Evolutionary conservation across 495 filamentous ascomycete species (phyloP), one percentile per base, ranked within the genome.

Genomic region (Physcia stellaris): DNA sequence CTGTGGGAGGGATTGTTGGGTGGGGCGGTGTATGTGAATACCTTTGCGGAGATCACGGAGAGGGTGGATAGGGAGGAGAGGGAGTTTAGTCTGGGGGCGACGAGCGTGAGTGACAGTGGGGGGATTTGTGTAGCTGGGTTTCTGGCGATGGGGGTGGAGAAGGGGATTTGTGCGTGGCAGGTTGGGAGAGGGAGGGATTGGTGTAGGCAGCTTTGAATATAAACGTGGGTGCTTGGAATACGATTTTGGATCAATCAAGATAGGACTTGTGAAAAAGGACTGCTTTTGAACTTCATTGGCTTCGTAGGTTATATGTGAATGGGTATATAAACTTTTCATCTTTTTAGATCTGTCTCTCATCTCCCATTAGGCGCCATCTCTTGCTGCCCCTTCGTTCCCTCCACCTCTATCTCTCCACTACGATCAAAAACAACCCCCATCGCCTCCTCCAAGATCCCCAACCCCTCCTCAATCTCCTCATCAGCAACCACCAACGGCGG

Each of bases 1-100:
- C 93, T 95, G 52, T 95, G 90, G 88, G 88, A 94, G 53, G 90
- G 90, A 0, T 56, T 98, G 27, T 64, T 98, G 0, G 90, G 90
- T 4, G 90, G 90, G 0, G 59, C 79, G 6, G 90, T 95, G 0
- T 98, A 98, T 50, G 86, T 96, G 31, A 94, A 88, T 42, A 93
- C 87, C 0, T 98, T 94, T 59, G 85, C 87, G 1, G 81, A 88
- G 56, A 90, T 98, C 43, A 76, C 78, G 49, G 83, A 95, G 38
- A 71, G 75, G 6, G 80, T 93, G 0, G 70, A 73, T 0, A 56
- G 66, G 5, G 69, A 73, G 24, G 88, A 95, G 30, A 66, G 90
- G 13, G 90, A 98, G 60, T 95, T 94, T 51, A 86, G 81, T 32
- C 62, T 98, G 2, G 77, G 80, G 2, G 90, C 87, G 0, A 86